A percentile compares a stretch with the other conserved stretches of the same genome.
phyloP scores from a whole-genome alignment of 306 rosid species.

The Boehmeria nivea region DNA sequence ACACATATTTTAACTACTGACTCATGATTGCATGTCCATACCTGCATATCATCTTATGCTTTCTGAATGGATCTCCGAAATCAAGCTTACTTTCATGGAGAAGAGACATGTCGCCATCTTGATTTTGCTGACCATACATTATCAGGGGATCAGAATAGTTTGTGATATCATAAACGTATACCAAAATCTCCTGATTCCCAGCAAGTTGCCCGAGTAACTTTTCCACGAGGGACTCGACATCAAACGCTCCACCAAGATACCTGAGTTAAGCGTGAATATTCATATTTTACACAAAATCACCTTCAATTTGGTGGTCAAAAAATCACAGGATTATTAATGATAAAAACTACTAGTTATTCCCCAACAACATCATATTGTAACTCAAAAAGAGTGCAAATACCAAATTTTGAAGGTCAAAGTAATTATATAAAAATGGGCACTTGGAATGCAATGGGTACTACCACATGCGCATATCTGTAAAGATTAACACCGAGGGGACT shows the following conservation, averaged over 20 bases:
- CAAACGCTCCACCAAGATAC: slow-evolving; percentile 95
- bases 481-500: too few relatives aligned
- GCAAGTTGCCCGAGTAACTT: slow-evolving; percentile 98
- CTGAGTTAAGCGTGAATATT: slow-evolving; percentile 40
- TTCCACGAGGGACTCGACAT: slow-evolving; percentile 96
- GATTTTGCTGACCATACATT: slow-evolving; percentile 85
- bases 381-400: too few relatives aligned
- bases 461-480: too few relatives aligned
- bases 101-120: slow-evolving; percentile 74
- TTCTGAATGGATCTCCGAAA: slow-evolving; percentile 93
- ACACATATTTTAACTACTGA: slow-evolving; percentile 1
- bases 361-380: neutral
- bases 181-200: slow-evolving; percentile 86
- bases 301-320: slow-evolving; percentile 14
- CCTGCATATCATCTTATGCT: slow-evolving; percentile 95
- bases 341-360: neutral
- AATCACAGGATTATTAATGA: neutral
- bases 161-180: slow-evolving; percentile 82
- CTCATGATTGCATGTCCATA: slow-evolving; percentile 27
- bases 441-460: too few relatives aligned
- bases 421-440: too few relatives aligned
- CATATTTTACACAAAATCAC: slow-evolving; percentile 19
- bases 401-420: too few relatives aligned
- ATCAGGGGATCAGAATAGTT: slow-evolving; percentile 63
- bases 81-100: slow-evolving; percentile 82